phyloP scores from a whole-genome alignment of 805 yeast species.

The Starmerella roubikii region DNA sequence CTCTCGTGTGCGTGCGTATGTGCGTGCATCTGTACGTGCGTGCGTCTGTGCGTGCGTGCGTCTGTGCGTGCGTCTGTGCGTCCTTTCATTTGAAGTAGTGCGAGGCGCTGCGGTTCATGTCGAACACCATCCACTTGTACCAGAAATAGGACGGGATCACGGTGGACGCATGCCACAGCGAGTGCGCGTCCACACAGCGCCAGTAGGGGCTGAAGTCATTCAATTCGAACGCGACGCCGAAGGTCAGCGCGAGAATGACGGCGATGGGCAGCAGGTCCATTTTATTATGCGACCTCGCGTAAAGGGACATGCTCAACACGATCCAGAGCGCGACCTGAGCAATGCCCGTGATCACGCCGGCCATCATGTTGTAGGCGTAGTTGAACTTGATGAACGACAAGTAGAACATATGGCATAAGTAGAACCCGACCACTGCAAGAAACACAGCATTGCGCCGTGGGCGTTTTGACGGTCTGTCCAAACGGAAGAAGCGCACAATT shows the following conservation, averaged over 20 bases:
- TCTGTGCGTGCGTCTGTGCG: no score
- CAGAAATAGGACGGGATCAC: constrained; percentile 65
- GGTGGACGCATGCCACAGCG: constrained; percentile 86
- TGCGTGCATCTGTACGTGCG: no score
- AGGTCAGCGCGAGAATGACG: constrained; percentile 39
- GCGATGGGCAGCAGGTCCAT: constrained; percentile 42
- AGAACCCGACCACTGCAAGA: constrained; percentile 30
- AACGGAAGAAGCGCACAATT: constrained; percentile 42
- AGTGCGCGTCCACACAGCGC: constrained; percentile 75
- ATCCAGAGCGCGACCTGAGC: constrained; percentile 52
- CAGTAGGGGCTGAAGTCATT: constrained; percentile 72
- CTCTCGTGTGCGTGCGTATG: no score
- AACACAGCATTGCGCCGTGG: constrained; percentile 29
- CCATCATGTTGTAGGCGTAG: constrained; percentile 87
- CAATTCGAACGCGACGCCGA: constrained; percentile 80
- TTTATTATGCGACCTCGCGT: constrained; percentile 5
- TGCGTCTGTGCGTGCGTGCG: no score
- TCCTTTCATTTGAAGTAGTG: no score
- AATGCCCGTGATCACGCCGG: constrained; percentile 67
- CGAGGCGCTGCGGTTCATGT: constrained; percentile 9
- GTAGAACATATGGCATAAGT: constrained; percentile 50
- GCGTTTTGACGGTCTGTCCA: constrained; percentile 33
- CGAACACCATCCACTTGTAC: constrained; percentile 39
- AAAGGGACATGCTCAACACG: constrained; percentile 22
- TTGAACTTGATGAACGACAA: constrained; percentile 61